Evolutionary conservation across 306 rosid species (phyloP), one percentile per base, ranked within the genome.

Genomic region (Acacia acuminata): DNA sequence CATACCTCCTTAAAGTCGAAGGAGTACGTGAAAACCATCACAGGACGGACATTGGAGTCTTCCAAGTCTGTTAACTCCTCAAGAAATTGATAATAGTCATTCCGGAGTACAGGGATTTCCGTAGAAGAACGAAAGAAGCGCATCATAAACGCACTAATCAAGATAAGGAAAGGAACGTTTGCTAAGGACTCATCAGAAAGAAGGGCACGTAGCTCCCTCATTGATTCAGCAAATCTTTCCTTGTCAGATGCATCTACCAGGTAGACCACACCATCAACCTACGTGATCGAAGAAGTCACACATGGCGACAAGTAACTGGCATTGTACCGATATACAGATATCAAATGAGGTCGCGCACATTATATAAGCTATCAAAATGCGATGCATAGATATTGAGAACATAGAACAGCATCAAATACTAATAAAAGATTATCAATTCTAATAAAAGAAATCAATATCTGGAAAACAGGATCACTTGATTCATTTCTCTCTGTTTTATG

Each of bases 261-360:
- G 87, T 91, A 91, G 40, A 93, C 78, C 38, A 93, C 95, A 48
- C 92, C 95, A 90, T 93, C 97, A 81, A 93, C 97, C 95, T 93
- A 74, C 78, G 77, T 27, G 42, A 79, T 25, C 61, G 25, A 25
- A 72, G 44, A 50, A 45, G 20, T 14, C 15, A 63, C 10, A 4
- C 55, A 77, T 43, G 82, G 30, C 12, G 2, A 68, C 5, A 58
- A 55, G 27, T 36, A 71, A 30, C 8, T 68, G n/a, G 9, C 71
- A 51, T 34, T 20, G 30, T 9, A 58, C 75, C 36, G 12, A 32
- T 0, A 17, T 40, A 69, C 51, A 77, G 47, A n/a, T n/a, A n/a
- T n/a, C n/a, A n/a, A n/a, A n/a, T n/a, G n/a, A n/a, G n/a, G n/a
- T n/a, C n/a, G n/a, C n/a, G n/a, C n/a, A n/a, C n/a, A n/a, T n/a